Conservation (phyloP, 305 asterid genomes). For the Solanum hybrid region DNA sequence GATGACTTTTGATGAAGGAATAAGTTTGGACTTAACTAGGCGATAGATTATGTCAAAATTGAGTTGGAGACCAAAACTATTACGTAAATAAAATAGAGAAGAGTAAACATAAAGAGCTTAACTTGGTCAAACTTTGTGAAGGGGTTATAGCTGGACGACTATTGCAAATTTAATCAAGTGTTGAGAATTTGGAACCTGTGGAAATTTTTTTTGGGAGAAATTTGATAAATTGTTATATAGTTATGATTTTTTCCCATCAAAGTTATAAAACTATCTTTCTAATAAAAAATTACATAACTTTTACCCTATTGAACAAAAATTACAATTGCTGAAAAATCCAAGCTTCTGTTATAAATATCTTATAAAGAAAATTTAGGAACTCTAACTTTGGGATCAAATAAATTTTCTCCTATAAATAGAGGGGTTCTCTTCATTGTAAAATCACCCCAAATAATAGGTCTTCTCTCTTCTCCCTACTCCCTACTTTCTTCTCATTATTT, state of each 20-base stretch:
- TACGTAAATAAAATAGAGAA: background rate
- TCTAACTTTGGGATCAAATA: background rate
- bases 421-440: too few species aligned
- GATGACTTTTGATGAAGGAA: background rate
- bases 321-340: background rate
- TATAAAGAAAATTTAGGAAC: too few species aligned
- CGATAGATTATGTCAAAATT: background rate
- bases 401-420: too few species aligned
- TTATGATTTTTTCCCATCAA: background rate
- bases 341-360: too few species aligned
- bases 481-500: too few species aligned
- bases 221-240: background rate
- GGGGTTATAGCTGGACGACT: background rate
- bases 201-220: background rate
- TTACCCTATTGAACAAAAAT: background rate
- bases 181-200: background rate
- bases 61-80: background rate
- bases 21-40: background rate
- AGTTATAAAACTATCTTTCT: too few species aligned
- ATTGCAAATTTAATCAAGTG: background rate
- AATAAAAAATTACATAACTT: too few species aligned
- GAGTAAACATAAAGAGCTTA: background rate
- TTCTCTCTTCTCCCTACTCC: background rate
- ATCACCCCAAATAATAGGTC: background rate
- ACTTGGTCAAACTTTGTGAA: background rate